Evolutionary conservation across 805 yeast species (phyloP).

Genomic region (Tetrapisispora namnaoensis): DNA sequence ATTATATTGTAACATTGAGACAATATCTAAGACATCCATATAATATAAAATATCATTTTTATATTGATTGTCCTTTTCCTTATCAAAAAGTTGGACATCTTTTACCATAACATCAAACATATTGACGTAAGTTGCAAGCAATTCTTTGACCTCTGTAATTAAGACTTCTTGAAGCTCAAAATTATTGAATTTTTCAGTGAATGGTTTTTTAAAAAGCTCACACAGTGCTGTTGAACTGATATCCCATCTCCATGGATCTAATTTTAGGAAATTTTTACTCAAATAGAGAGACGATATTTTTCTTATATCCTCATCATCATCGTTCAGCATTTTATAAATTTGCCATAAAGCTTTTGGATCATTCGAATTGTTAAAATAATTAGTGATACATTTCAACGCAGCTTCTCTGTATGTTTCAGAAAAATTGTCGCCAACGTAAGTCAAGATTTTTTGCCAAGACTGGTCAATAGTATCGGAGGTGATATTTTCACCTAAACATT

Average conservation of each 20-base stretch:
- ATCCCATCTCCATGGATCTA: conserved; percentile 4
- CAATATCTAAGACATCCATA: not conserved
- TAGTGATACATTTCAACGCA: conserved; percentile 15
- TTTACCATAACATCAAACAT: not conserved
- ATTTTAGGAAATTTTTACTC: conserved; percentile 23
- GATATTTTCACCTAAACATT: conserved; percentile 40
- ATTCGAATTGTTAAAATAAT: conserved; percentile 5
- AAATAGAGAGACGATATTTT: conserved; percentile 36
- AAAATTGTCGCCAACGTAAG: conserved; percentile 15
- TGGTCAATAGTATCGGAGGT: conserved; percentile 11
- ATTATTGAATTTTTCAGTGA: not conserved
- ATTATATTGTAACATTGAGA: not conserved
- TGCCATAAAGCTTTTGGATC: conserved; percentile 12
- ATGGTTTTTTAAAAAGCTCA: conserved; percentile 13
- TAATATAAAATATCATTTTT: conserved; percentile 34
- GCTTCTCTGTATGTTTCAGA: conserved; percentile 20
- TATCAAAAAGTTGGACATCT: conserved; percentile 39
- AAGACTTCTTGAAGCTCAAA: not conserved
- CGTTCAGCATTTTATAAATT: conserved; percentile 37
- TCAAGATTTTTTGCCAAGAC: conserved; percentile 6
- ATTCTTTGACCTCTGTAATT: not conserved
- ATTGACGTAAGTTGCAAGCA: not conserved
- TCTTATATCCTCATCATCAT: conserved; percentile 61
- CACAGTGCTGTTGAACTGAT: conserved; percentile 31
- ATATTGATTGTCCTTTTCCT: conserved; percentile 61